Percentiles rank a stretch among this genome's conserved stretches.
Evolutionary conservation across 305 asterid genomes (phyloP).

Genomic region (Salvia sclarea): DNA sequence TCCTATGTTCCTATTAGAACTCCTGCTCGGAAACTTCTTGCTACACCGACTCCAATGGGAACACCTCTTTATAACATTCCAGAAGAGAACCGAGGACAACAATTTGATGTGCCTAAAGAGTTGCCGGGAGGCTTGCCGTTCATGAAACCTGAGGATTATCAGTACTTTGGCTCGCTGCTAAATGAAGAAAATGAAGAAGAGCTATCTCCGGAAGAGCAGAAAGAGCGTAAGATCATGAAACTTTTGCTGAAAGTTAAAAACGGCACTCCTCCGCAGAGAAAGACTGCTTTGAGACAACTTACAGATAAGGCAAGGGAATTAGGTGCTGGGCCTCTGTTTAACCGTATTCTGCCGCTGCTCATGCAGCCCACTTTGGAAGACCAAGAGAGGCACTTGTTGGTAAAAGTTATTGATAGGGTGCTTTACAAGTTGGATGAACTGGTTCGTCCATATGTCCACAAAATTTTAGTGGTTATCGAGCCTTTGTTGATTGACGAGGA

Average conservation of each 20-base stretch:
- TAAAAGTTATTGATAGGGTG: constrained; percentile 93
- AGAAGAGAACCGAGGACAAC: constrained; percentile 89
- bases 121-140: constrained; percentile 93
- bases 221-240: constrained; percentile 89
- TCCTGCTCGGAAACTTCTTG: constrained; percentile 94
- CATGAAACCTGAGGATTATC: constrained; percentile 96
- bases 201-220: constrained; percentile 80
- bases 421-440: constrained; percentile 90
- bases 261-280: constrained; percentile 99
- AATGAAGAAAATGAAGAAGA: constrained; percentile 63
- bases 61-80: constrained; percentile 85
- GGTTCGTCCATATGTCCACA: constrained; percentile 95
- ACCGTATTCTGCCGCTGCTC: constrained; percentile 84
- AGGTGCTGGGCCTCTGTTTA: constrained; percentile 94
- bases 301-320: constrained; percentile 95
- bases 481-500: constrained; percentile 93
- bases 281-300: constrained; percentile 94
- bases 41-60: constrained; percentile 92
- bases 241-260: constrained; percentile 86
- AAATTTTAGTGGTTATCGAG: constrained; percentile 91
- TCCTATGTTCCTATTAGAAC: constrained; percentile 92
- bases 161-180: constrained; percentile 54
- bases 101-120: constrained; percentile 91
- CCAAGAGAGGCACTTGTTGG: constrained; percentile 91
- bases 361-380: constrained; percentile 98